Evolutionary conservation across 202 grass and related monocot species (phyloP), one percentile per base, ranked within the genome.

Genomic region (Dendrocalamus latiflorus): DNA sequence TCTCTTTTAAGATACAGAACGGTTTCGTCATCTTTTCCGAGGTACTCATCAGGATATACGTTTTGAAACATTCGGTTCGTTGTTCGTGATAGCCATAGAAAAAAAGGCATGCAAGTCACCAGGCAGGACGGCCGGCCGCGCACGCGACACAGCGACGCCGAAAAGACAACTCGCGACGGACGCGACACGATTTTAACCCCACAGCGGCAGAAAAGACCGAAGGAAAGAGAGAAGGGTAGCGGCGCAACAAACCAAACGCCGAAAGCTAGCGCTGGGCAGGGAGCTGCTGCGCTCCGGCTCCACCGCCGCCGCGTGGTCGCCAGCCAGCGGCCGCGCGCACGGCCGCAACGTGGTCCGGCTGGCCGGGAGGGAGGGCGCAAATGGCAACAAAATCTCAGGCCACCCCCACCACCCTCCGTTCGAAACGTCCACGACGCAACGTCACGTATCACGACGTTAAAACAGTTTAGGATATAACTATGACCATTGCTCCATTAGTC

Each of bases 321-420:
- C 55, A 24, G 54, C 54, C n/a, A 25, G 33, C n/a, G n/a, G n/a
- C n/a, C 53, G 37, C 33, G 22, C 15, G 51, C 25, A 30, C 51
- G 42, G 33, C 58, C 70, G 57, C 38, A 64, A 18, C 53, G 36
- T 66, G 74, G 55, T 13, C 65, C 33, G 53, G 53, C 57, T 66
- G 79, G 48, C 86, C 26, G 59, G 59, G 24, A 41, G 59, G 84
- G 28, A 47, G 48, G 56, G 73, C 36, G 64, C 75, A 85, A 76
- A 81, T 55, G 77, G 62, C 15, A 80, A 81, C 81, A 76, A 80
- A 85, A 80, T 5, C 58, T n/a, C 25, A 28, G 74, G n/a, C n/a
- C 47, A 56, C 21, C 6, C 58, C 39, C 53, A 57, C 72, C 53
- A 10, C 15, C 2, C 17, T 11, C 54, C 8, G 22, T 25, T 55